These are phyloP conservation scores for Cornus suecica DNA, from an alignment of 148 eudicot species.

Conservation along the genomic window DNA sequence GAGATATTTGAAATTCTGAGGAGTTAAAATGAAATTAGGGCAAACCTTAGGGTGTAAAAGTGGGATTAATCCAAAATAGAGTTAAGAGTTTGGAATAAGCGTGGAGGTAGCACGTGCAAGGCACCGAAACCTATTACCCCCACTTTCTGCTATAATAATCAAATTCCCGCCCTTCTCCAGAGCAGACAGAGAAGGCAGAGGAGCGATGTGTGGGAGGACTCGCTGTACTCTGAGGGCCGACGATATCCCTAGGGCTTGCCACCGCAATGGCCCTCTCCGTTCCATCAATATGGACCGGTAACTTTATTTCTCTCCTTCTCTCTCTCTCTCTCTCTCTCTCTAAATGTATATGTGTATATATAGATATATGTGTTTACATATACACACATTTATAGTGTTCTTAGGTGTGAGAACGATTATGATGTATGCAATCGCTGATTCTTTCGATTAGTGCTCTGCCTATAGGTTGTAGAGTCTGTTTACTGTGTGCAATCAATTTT, in stretches of 20 bases:
- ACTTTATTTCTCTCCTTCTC: background rate
- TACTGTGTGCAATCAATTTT: background rate
- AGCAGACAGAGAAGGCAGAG: constrained; percentile 1
- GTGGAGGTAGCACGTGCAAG: too few species aligned
- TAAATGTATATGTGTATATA: background rate
- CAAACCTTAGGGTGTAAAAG: too few species aligned
- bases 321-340: background rate
- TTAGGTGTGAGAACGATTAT: too few species aligned
- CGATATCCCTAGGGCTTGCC: constrained; percentile 62
- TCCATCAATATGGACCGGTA: constrained; percentile 69
- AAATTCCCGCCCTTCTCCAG: background rate
- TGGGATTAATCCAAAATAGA: too few species aligned
- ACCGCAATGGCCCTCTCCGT: constrained; percentile 50
- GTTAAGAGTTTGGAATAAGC: too few species aligned
- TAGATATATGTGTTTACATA: background rate
- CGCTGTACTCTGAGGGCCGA: constrained; percentile 69
- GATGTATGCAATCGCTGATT: background rate
- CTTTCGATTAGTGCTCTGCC: background rate
- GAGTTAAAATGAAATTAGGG: too few species aligned
- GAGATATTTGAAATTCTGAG: too few species aligned
- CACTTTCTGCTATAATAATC: too few species aligned
- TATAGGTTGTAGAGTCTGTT: background rate
- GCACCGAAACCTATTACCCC: too few species aligned
- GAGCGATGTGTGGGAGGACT: constrained; percentile 63
- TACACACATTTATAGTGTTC: background rate